Conservation (phyloP, 805 yeast species). For the Candida odintsovae region DNA sequence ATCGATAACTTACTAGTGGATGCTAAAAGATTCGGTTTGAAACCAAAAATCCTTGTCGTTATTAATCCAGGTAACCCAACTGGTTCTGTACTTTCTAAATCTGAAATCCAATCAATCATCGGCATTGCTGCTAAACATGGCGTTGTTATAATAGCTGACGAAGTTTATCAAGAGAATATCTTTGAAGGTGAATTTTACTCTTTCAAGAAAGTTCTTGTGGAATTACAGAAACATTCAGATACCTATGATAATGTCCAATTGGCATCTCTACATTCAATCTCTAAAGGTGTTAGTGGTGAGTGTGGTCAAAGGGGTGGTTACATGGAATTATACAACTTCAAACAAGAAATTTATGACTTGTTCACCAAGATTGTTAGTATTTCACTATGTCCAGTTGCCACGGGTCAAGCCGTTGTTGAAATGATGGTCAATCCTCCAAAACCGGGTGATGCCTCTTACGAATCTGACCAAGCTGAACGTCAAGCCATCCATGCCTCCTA, state of each 20-base stretch:
- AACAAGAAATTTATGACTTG: slow-evolving; percentile 59
- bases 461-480: slow-evolving; percentile 59
- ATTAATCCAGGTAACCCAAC: slow-evolving; percentile 99
- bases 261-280: slow-evolving; percentile 94
- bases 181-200: slow-evolving; percentile 79
- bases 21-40: slow-evolving; percentile 46
- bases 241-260: slow-evolving; percentile 69
- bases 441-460: slow-evolving; percentile 70
- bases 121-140: slow-evolving; percentile 81
- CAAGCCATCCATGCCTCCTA: slow-evolving; percentile 56
- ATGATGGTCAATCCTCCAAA: slow-evolving; percentile 91
- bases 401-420: slow-evolving; percentile 92
- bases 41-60: slow-evolving; percentile 76
- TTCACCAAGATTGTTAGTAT: slow-evolving; percentile 85
- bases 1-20: slow-evolving; percentile 49
- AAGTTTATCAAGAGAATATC: slow-evolving; percentile 93
- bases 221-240: slow-evolving; percentile 52
- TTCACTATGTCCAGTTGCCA: slow-evolving; percentile 87
- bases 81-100: slow-evolving; percentile 69
- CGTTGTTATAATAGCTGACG: slow-evolving; percentile 89
- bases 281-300: slow-evolving; percentile 96
- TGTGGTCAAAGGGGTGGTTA: slow-evolving; percentile 99
- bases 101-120: slow-evolving; percentile 65
- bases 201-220: slow-evolving; percentile 71
- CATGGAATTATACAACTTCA: slow-evolving; percentile 87